Conservation (phyloP, 2,329 filamentous ascomycete species). For the Cladosporium phlei region DNA sequence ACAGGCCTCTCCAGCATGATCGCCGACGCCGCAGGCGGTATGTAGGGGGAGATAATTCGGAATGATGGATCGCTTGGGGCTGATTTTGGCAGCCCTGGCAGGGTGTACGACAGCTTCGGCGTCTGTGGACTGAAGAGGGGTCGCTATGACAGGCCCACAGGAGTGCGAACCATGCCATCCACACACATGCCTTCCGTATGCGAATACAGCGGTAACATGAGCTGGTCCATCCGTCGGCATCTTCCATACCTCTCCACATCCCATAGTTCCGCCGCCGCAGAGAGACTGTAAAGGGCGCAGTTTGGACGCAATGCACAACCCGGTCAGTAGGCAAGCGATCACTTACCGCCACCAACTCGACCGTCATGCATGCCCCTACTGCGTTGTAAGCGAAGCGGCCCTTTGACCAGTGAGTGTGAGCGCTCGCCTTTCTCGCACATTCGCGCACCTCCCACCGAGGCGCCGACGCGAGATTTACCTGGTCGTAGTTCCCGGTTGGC, state of each 20-base stretch:
- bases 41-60: constrained; percentile 6
- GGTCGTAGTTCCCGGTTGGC: constrained; percentile 7
- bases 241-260: constrained; percentile 4
- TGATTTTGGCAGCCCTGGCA: too few relatives aligned
- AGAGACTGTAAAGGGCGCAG: not conserved
- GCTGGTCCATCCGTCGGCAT: not conserved
- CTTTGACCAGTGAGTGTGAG: not conserved
- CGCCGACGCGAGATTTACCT: not conserved
- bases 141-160: not conserved
- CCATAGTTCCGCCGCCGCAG: constrained; percentile 5
- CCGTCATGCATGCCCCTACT: not conserved
- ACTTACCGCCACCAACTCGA: not conserved
- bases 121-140: not conserved
- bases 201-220: not conserved
- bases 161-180: constrained; percentile 1
- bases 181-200: constrained; percentile 1
- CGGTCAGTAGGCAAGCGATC: constrained; percentile 1
- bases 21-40: not conserved
- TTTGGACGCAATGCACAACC: not conserved
- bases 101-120: constrained; percentile 1
- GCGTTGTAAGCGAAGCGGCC: not conserved
- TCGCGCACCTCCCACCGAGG: too few relatives aligned
- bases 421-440: too few relatives aligned
- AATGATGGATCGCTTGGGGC: constrained; percentile 1
- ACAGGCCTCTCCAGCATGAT: constrained; percentile 9